Base-by-base conservation (phyloP, 2,329 filamentous ascomycete species). In the Chaetomiaceae sp. region DNA sequence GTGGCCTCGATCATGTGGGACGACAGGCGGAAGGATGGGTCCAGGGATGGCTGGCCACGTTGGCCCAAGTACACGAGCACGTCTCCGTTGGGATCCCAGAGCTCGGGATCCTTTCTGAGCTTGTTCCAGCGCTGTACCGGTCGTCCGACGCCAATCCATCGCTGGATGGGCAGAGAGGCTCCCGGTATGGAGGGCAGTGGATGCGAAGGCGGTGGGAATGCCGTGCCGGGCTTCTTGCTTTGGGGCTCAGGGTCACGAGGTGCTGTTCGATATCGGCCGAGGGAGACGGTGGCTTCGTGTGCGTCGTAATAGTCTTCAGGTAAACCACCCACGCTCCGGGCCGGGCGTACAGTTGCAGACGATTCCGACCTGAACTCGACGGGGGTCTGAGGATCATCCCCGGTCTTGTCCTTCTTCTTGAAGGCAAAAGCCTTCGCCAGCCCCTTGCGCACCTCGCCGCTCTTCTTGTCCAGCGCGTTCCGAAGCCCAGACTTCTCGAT, bases 11-110 rank as follows among this genome's bases (percentile, higher is more conserved):
- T 72, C 17, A 79, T 71, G 48, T 78, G 74, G 3, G 78, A 81
- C 0, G 73, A 77, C 8, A 82, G 58, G 7, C 77, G 71, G 56
- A 82, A 75, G 2, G 76, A 79, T 3, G 76, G 73, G 29, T 71
- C 70, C 0, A 71, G 69, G 2, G 70, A 68, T 6, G 60, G 58
- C 48, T 73, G 66, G 36, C 68, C 66, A 51, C 68, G 69, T 19
- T 71, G 67, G 0, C 72, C 69, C 6, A 81, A 69, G 57, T 72
- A 81, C 2, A 82, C 68, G 9, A 81, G 63, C 12, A 79, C 78
- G 49, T 82, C 78, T 18, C 78, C 78, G 47, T 78, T 76, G 0
- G 72, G 71, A 54, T 81, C 75, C 78, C 78, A 82, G 2, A 81
- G 61, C 53, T 81, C 78, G 1, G 76, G 75, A 39, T 81, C 78